Base-by-base conservation (phyloP, 2,329 filamentous ascomycete genomes). In the Aspergillus pseudonomiae region DNA sequence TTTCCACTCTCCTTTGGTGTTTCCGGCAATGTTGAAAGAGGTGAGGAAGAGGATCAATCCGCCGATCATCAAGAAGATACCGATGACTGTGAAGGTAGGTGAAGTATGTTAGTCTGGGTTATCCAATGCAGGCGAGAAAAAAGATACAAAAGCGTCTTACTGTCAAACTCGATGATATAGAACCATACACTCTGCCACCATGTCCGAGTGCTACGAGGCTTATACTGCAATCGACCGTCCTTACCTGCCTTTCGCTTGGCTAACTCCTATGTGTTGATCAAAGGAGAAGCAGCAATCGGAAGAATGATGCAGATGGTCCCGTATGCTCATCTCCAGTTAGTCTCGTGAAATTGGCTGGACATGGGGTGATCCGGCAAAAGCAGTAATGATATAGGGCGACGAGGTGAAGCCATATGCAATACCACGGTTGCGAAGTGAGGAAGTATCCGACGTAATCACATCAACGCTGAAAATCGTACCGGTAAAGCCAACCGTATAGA, bases 361-460 rank as follows among this genome's bases (percentile, higher is more conserved):
- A 83, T 1, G 81, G 41, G 86, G 81, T 24, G 84, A 80, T 9
- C 85, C 82, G 52, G 85, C 79, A 72, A 84, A 90, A 0, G 85
- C 84, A 6, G 86, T 88, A 69, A 85, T 82, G 63, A 90, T 85
- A 67, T 85, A 88, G 1, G 88, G 87, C 0, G 87, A 87, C 14
- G 78, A 81, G 28, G 83, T 82, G 65, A 88, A 83, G 0, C 86
- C 86, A 60, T 85, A 84, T 67, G 86, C 84, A 50, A 90, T 79
- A 24, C 83, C 84, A 69, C 88, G 81, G 67, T 88, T 87, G 62
- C 81, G 82, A 46, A 90, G 78, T 1, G 80, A 80, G 0, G 88
- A 85, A 0, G 86, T 87, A 66, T 90, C 88, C 34, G 87, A 84
- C 54, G 87, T 82, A 70, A 90, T 84, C 55, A 90, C 81, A 60